Conservation (phyloP, 2,329 filamentous ascomycete species). For the Scedosporium minutisporum region DNA sequence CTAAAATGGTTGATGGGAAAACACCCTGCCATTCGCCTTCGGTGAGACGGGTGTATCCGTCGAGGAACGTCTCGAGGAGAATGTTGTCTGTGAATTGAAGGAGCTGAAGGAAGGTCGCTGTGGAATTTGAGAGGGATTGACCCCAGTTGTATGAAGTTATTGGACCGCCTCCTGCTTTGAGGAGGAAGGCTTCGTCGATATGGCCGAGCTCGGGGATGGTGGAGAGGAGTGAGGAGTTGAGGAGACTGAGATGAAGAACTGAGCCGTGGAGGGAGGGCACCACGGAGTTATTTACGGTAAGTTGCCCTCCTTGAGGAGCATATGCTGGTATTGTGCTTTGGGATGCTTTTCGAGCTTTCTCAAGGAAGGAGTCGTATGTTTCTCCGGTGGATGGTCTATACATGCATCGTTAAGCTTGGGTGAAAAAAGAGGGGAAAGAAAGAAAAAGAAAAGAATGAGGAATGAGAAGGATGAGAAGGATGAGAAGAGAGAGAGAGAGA, state of each 20-base stretch:
- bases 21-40: slow-evolving; percentile 19
- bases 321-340: slow-evolving; percentile 22
- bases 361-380: slow-evolving; percentile 14
- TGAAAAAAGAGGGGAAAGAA: not conserved
- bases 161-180: slow-evolving; percentile 22
- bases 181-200: not conserved
- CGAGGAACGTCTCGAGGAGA: slow-evolving; percentile 20
- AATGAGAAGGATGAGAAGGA: no score
- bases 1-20: slow-evolving; percentile 22
- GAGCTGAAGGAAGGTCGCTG: slow-evolving; percentile 15
- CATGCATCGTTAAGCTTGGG: slow-evolving; percentile 1
- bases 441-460: not conserved
- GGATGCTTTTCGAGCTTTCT: slow-evolving; percentile 19
- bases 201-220: slow-evolving; percentile 16
- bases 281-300: slow-evolving; percentile 22
- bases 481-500: no score
- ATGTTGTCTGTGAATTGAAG: slow-evolving; percentile 24
- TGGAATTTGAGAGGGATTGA: slow-evolving; percentile 16
- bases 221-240: slow-evolving; percentile 16
- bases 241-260: slow-evolving; percentile 17
- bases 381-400: slow-evolving; percentile 14
- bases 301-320: slow-evolving; percentile 23
- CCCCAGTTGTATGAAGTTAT: slow-evolving; percentile 24
- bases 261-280: slow-evolving; percentile 17
- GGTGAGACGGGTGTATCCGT: slow-evolving; percentile 19